Evolutionary conservation across 2,329 filamentous ascomycete species (phyloP).

Genomic region (Dothideomycetes sp.): DNA sequence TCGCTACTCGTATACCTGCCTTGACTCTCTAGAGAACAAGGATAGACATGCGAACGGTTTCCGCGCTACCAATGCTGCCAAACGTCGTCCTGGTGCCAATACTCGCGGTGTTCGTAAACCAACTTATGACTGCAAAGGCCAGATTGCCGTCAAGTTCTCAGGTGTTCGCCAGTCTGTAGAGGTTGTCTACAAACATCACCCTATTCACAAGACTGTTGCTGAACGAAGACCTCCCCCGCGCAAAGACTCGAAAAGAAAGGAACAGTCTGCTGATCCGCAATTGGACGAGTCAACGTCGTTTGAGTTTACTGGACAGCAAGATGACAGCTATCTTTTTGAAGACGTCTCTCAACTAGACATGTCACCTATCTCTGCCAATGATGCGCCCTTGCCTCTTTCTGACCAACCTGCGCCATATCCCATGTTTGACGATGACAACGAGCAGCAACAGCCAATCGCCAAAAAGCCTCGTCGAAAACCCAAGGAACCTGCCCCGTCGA

Average conservation of each 20-base stretch:
- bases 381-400: neutral
- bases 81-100: conserved; percentile 5
- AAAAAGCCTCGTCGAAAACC: conserved; percentile 1
- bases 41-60: conserved; percentile 34
- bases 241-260: conserved; percentile 5
- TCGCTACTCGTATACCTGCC: conserved; percentile 39
- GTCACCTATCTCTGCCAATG: neutral
- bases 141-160: conserved; percentile 38
- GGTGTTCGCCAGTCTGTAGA: conserved; percentile 28
- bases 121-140: conserved; percentile 38
- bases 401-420: neutral
- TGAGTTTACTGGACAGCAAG: neutral
- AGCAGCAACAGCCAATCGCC: neutral
- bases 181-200: conserved; percentile 35
- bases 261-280: neutral
- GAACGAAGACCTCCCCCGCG: conserved; percentile 30
- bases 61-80: conserved; percentile 16
- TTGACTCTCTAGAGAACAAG: conserved; percentile 40
- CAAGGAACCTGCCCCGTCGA: conserved; percentile 5
- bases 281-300: neutral
- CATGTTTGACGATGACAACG: neutral
- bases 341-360: neutral
- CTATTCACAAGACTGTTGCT: conserved; percentile 35
- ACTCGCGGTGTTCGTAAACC: conserved; percentile 23
- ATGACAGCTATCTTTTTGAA: neutral